Percentiles rank a stretch among this genome's conserved stretches.
These are phyloP conservation scores for Arctium lappa DNA, from an alignment of 129 eudicot species.

Conservation along the genomic window DNA sequence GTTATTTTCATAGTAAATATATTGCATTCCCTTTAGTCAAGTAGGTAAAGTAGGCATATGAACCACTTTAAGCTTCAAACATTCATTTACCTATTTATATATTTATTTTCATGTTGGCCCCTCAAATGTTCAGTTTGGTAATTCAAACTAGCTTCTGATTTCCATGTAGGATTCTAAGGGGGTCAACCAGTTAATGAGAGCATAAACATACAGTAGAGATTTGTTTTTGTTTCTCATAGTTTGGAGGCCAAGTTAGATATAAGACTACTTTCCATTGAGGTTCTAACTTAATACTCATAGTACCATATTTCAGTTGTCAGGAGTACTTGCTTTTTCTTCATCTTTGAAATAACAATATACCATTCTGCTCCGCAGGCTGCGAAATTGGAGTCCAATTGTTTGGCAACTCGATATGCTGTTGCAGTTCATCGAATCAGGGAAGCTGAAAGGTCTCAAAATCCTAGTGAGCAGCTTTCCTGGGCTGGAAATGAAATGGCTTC, in stretches of 20 bases:
- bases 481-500: constrained; percentile 99
- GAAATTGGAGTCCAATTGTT: constrained; percentile 90
- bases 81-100: too few relatives aligned
- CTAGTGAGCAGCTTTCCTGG: constrained; percentile 91
- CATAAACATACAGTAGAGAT: too few relatives aligned
- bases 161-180: too few relatives aligned
- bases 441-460: constrained; percentile 94
- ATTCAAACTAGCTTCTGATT: too few relatives aligned
- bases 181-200: too few relatives aligned
- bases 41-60: not conserved
- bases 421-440: constrained; percentile 90
- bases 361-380: constrained; percentile 61
- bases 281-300: not conserved
- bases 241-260: too few relatives aligned
- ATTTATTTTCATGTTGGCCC: too few relatives aligned
- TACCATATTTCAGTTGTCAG: not conserved
- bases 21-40: not conserved
- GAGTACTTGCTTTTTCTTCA: not conserved
- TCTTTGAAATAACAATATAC: not conserved
- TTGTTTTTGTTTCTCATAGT: too few relatives aligned
- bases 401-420: constrained; percentile 87
- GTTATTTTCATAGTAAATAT: not conserved
- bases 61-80: not conserved
- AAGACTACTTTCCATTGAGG: not conserved
- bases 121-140: too few relatives aligned